Conservation (phyloP, 768 basidiomycete species). For the Terana coerulea region DNA sequence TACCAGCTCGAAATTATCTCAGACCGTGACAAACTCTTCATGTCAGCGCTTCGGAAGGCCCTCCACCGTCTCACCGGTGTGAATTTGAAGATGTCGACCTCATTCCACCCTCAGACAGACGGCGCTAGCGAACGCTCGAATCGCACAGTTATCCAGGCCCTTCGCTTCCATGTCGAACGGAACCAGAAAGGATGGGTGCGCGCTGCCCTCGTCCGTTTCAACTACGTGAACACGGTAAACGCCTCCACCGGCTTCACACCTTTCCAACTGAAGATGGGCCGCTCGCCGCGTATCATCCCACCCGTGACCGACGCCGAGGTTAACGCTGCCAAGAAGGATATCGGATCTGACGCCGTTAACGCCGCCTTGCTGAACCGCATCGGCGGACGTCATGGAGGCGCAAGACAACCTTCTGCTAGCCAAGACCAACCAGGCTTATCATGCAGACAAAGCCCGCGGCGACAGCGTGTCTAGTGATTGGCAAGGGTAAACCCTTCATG, state of each 20-base stretch:
- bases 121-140: constrained; percentile 28
- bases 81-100: constrained; percentile 25
- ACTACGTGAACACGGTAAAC: constrained; percentile 18
- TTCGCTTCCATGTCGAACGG: constrained; percentile 15
- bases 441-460: constrained; percentile 25
- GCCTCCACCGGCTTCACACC: constrained; percentile 19
- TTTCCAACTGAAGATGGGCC: constrained; percentile 19
- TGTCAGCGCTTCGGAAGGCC: constrained; percentile 27
- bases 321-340: background rate
- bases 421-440: constrained; percentile 23
- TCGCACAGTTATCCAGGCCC: constrained; percentile 18
- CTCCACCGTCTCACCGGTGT: constrained; percentile 21
- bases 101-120: constrained; percentile 33
- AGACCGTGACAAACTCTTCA: constrained; percentile 28
- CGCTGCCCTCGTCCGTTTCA: constrained; percentile 17
- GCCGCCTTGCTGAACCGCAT: background rate
- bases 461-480: background rate
- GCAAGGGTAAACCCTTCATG: no score
- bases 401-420: constrained; percentile 32
- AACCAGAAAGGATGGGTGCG: constrained; percentile 18
- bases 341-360: background rate
- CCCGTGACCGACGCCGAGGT: constrained; percentile 13
- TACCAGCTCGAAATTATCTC: constrained; percentile 28
- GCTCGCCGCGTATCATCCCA: constrained; percentile 16
- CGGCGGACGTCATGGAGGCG: constrained; percentile 23